Percentiles rank a stretch among this genome's conserved stretches.
Conservation (phyloP, 1,284 basidiomycete species). For the Melampsora allii-populina region DNA sequence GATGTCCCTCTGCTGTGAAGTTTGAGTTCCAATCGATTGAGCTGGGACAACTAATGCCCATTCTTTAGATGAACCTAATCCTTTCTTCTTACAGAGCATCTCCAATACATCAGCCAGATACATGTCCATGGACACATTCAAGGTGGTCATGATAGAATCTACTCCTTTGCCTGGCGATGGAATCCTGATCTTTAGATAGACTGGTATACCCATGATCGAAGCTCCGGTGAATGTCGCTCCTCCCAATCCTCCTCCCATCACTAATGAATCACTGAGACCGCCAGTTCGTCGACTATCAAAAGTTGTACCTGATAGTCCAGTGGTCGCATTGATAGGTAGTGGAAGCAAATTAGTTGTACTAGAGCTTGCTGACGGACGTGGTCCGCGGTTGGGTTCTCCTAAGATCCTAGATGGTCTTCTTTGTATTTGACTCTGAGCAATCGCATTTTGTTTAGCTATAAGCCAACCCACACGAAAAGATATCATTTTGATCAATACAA, state of each 20-base stretch:
- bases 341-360: slow-evolving; percentile 5
- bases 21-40: not conserved
- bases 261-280: not conserved
- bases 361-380: not conserved
- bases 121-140: slow-evolving; percentile 69
- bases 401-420: slow-evolving; percentile 32
- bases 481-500: not conserved
- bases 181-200: slow-evolving; percentile 44
- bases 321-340: slow-evolving; percentile 14
- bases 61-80: slow-evolving; percentile 48
- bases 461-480: not conserved
- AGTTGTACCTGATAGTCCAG: slow-evolving; percentile 20
- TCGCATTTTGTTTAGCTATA: slow-evolving; percentile 38
- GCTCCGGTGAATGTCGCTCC: slow-evolving; percentile 36
- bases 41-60: slow-evolving; percentile 50
- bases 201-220: slow-evolving; percentile 42
- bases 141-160: slow-evolving; percentile 49
- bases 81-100: slow-evolving; percentile 50
- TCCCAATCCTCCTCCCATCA: slow-evolving; percentile 2
- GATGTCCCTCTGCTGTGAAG: slow-evolving; percentile 56
- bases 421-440: slow-evolving; percentile 33
- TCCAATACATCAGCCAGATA: slow-evolving; percentile 96
- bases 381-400: slow-evolving; percentile 4
- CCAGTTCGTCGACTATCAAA: slow-evolving; percentile 9
- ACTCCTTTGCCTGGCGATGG: slow-evolving; percentile 43